Conservation (phyloP, 2,329 filamentous ascomycete genomes). For the Sclerotinia glacialis region DNA sequence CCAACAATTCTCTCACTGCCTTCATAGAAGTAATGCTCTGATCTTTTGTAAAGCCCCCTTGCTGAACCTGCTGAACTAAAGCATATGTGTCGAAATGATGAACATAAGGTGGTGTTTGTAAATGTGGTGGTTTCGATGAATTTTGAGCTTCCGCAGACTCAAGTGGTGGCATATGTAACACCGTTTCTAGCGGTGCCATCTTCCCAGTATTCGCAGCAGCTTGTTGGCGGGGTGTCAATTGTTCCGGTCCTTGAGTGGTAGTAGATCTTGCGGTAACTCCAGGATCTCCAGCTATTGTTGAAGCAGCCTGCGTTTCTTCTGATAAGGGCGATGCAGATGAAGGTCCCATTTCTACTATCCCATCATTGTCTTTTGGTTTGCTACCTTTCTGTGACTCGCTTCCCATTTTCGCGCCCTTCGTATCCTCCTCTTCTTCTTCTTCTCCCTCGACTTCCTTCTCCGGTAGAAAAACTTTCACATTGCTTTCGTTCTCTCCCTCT, state of each 20-base stretch:
- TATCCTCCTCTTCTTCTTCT: conserved; percentile 22
- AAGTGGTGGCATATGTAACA: conserved; percentile 48
- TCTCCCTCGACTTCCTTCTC: conserved; percentile 25
- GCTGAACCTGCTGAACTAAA: conserved; percentile 75
- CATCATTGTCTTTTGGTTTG: conserved; percentile 3
- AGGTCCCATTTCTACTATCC: conserved; percentile 14
- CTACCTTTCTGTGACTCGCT: conserved; percentile 14
- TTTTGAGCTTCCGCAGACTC: conserved; percentile 41
- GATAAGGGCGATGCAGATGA: conserved; percentile 32
- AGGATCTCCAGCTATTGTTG: conserved; percentile 31
- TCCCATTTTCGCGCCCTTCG: conserved; percentile 9
- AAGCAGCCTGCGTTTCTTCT: conserved; percentile 34
- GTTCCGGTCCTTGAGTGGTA: conserved; percentile 18
- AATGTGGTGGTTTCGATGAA: conserved; percentile 59
- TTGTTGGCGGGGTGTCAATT: conserved; percentile 29
- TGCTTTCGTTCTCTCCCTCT: conserved; percentile 36
- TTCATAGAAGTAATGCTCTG: conserved; percentile 92
- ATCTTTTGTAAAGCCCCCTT: conserved; percentile 65
- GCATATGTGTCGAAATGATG: conserved; percentile 97
- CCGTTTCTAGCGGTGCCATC: conserved; percentile 50
- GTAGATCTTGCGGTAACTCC: conserved; percentile 8
- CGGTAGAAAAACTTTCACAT: conserved; percentile 25
- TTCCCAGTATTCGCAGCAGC: conserved; percentile 39
- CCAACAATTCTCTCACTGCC: conserved; percentile 73
- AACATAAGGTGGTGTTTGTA: conserved; percentile 74